phyloP scores from a whole-genome alignment of 306 rosid species.

The Hippophae tibetana region DNA sequence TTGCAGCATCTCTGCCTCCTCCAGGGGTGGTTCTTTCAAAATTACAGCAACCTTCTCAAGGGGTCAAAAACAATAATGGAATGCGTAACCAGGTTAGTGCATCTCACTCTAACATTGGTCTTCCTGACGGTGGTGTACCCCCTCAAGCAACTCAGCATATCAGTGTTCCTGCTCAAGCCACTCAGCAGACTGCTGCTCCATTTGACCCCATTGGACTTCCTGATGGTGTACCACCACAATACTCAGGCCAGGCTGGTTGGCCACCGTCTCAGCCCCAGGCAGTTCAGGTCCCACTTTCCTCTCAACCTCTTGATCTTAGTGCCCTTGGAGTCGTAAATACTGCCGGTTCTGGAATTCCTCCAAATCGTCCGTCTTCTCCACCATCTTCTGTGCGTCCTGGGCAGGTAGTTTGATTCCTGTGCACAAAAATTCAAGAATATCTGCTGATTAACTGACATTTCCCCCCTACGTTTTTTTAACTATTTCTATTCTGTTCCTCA shows the following conservation, averaged over 20 bases:
- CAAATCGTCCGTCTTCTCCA: slow-evolving; percentile 35
- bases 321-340: slow-evolving; percentile 60
- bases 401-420: slow-evolving; percentile 43
- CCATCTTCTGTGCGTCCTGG: slow-evolving; percentile 90
- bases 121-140: slow-evolving; percentile 59
- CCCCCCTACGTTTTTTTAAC: slow-evolving; percentile 10
- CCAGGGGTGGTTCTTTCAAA: slow-evolving; percentile 82
- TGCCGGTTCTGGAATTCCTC: slow-evolving; percentile 50
- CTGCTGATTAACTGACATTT: background rate
- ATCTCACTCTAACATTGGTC: slow-evolving; percentile 39
- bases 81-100: slow-evolving; percentile 34
- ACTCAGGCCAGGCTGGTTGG: slow-evolving; percentile 39
- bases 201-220: slow-evolving; percentile 60
- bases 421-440: background rate
- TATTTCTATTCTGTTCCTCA: slow-evolving; percentile 22
- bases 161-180: slow-evolving; percentile 32
- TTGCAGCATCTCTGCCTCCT: slow-evolving; percentile 76
- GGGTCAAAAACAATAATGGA: slow-evolving; percentile 37
- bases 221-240: slow-evolving; percentile 81
- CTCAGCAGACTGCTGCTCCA: slow-evolving; percentile 43
- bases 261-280: slow-evolving; percentile 41
- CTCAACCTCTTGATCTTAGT: slow-evolving; percentile 91
- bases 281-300: slow-evolving; percentile 44
- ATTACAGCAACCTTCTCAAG: slow-evolving; percentile 42
- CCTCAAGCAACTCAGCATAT: slow-evolving; percentile 57